phyloP scores from a whole-genome alignment of 768 basidiomycete species.

The Phanerochaete sordida region DNA sequence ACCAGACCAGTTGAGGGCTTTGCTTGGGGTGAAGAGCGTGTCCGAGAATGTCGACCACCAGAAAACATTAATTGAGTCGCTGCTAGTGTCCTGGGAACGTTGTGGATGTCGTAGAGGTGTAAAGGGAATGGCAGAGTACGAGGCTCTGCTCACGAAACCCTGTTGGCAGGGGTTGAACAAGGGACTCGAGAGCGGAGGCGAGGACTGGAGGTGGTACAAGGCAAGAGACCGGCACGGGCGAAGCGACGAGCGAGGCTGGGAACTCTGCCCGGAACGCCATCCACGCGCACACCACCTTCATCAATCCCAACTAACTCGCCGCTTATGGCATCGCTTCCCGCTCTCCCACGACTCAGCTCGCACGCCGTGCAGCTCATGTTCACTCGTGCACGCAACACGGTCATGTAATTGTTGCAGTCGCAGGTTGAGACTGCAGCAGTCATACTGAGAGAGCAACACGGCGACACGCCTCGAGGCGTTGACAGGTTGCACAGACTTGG shows the following conservation, averaged over 20 bases:
- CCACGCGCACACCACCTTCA: conserved; percentile 11
- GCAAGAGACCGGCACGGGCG: conserved; percentile 5
- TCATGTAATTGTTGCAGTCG: too few species aligned
- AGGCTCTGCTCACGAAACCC: conserved; percentile 20
- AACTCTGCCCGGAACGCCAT: conserved; percentile 1
- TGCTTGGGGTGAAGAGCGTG: background rate
- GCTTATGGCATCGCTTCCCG: conserved; percentile 2
- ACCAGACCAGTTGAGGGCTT: background rate
- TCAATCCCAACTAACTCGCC: conserved; percentile 11
- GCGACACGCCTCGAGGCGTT: background rate
- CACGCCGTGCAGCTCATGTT: too few species aligned
- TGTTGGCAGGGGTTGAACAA: conserved; percentile 5
- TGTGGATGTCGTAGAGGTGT: conserved; percentile 24
- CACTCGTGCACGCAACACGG: too few species aligned
- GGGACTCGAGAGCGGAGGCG: background rate
- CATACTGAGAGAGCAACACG: background rate
- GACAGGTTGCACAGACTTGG: background rate
- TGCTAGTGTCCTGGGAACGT: conserved; percentile 18
- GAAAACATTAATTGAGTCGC: too few species aligned
- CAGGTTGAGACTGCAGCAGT: background rate
- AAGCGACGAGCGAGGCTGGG: conserved; percentile 3
- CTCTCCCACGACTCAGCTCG: conserved; percentile 5
- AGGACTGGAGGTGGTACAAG: background rate
- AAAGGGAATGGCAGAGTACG: conserved; percentile 19
- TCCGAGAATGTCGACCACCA: conserved; percentile 20